Evolutionary conservation across 1,284 basidiomycete species (phyloP), one percentile per base, ranked within the genome.

Genomic region (Xerocomus nothofagi): DNA sequence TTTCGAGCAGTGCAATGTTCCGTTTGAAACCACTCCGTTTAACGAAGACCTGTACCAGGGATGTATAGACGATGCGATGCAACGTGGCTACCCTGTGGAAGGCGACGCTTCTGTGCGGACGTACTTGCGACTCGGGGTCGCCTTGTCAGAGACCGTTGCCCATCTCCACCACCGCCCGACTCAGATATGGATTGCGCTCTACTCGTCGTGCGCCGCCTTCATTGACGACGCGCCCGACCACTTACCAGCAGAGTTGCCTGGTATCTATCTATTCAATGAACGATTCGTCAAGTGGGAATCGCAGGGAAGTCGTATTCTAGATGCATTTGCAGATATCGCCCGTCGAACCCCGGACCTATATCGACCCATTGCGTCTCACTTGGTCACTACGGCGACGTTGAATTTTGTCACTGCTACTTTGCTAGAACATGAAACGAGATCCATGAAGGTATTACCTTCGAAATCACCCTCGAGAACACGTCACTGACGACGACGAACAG

Each of bases 181-280:
- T 0, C 57, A 58, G 34, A 50, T 62, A 39, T 63, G 64, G 57
- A 65, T 68, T 15, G 59, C 62, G 2, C 59, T 71, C n/a, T 70
- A 60, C 41, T 70, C 66, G 3, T 58, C 67, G 0, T 62, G 57
- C 33, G 40, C 53, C 11, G 55, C 62, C 38, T 71, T 50, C 29
- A 39, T 69, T 27, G 72, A 73, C 42, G 71, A 72, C 31, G 46
- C 44, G 5, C 34, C 57, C 5, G 23, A 36, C 2, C 27, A 17
- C 4, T 62, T 47, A 38, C 41, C 46, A 1, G 38, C 47, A 12
- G 58, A 69, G 29, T 39, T 64, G 37, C 53, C 50, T 3, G 36
- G 49, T n/a, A 42, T 67, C n/a, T 56, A 56, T 39, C 21, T 23
- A 4, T 73, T 73, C 54, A 62, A 66, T 24, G 53, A 58, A 26